Evolutionary conservation across 768 basidiomycete species (phyloP).

Genomic region (Pulveroboletus sp.): DNA sequence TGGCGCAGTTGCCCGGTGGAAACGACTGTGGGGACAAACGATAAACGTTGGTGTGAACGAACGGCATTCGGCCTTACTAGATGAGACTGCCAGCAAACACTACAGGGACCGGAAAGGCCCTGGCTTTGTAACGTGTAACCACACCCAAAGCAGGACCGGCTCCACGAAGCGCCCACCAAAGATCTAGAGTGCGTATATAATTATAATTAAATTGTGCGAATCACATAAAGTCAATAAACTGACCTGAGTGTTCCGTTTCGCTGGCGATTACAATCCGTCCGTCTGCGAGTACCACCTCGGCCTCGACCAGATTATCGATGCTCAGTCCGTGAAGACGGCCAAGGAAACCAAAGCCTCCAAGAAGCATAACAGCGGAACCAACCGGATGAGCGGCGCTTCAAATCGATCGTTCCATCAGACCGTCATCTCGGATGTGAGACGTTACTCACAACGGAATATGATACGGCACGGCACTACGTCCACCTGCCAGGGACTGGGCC

Average conservation of each 20-base stretch:
- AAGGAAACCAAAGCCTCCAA: constrained; percentile 88
- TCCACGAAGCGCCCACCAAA: constrained; percentile 86
- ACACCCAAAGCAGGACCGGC: constrained; percentile 82
- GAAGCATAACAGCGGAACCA: constrained; percentile 74
- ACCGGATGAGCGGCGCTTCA: constrained; percentile 74
- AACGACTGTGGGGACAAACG: constrained; percentile 52
- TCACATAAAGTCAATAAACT: constrained; percentile 8
- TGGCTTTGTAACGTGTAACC: constrained; percentile 84
- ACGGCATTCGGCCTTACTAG: constrained; percentile 52
- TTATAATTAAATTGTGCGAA: constrained; percentile 1
- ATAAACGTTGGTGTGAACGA: not conserved
- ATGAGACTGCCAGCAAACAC: constrained; percentile 92
- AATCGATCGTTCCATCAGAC: constrained; percentile 5
- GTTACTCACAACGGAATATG: constrained; percentile 72
- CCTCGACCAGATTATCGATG: constrained; percentile 86
- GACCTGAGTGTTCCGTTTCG: constrained; percentile 67
- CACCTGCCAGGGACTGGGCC: constrained; percentile 48
- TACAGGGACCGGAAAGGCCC: constrained; percentile 83
- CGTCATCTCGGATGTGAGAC: constrained; percentile 4
- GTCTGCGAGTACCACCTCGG: constrained; percentile 88
- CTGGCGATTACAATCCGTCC: constrained; percentile 78
- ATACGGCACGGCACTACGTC: constrained; percentile 60
- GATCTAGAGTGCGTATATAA: too few relatives aligned
- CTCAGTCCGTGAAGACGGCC: constrained; percentile 81
- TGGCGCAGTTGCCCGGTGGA: constrained; percentile 80